A percentile compares a stretch with the other conserved stretches of the same genome.
Conservation (phyloP, 2,329 filamentous ascomycete species). For the Aspergillus sojae region DNA sequence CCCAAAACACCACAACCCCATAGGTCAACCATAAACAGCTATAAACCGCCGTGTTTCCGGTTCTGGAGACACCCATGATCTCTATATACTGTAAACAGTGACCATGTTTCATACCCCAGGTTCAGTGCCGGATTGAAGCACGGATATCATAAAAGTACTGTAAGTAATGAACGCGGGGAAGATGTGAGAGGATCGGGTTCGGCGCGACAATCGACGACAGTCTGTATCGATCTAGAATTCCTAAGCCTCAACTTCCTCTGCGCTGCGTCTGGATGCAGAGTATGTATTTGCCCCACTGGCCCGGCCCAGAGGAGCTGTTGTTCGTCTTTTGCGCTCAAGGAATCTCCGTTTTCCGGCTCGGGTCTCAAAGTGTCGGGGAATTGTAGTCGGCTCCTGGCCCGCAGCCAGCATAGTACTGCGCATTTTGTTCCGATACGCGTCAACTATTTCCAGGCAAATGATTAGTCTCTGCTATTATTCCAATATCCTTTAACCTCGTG, state of each 20-base stretch:
- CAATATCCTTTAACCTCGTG: constrained; percentile 9
- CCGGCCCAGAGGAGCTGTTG: constrained; percentile 12
- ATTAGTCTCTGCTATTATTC: constrained; percentile 15
- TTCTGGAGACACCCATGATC: constrained; percentile 1
- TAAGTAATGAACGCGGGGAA: not conserved
- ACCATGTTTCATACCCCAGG: constrained; percentile 11
- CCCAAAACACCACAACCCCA: constrained; percentile 9
- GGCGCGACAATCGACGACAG: not conserved
- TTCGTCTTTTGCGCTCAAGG: constrained; percentile 52
- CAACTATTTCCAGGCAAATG: constrained; percentile 61
- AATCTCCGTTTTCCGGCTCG: constrained; percentile 80
- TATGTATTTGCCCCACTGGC: constrained; percentile 23
- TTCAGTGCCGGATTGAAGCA: not conserved
- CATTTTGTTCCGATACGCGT: constrained; percentile 92
- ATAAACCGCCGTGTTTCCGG: not conserved
- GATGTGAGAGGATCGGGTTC: not conserved
- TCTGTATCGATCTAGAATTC: not conserved
- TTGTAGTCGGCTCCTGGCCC: constrained; percentile 72
- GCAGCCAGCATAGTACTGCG: constrained; percentile 76
- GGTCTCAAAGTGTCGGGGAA: constrained; percentile 86
- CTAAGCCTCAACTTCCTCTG: constrained; percentile 41
- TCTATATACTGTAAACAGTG: constrained; percentile 25
- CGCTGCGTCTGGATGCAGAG: constrained; percentile 36
- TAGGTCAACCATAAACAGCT: not conserved
- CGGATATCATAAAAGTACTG: not conserved